Base-by-base conservation (phyloP, 805 yeast genomes). In the Myxozyma kluyveri region DNA sequence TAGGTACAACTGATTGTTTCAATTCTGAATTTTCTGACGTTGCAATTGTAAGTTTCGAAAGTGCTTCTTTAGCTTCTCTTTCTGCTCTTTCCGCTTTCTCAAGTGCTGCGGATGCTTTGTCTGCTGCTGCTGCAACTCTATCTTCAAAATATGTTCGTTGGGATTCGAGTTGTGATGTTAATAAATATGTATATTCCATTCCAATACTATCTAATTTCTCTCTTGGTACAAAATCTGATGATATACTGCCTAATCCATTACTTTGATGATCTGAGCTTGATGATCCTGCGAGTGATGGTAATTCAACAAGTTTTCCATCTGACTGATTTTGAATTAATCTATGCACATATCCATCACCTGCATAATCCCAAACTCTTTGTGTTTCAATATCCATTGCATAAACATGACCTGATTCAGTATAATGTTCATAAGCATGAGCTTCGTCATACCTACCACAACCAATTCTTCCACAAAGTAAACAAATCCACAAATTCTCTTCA, bases 331-430 rank as follows among this genome's bases (percentile, higher is more conserved):
- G 88, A 3, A 89, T 77, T 39, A 89, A 70, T 45, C 97, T 69
- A 67, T 89, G 97, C 7, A 89, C 96, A 66, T 89, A 89, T 58
- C 81, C 82, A 65, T 89, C 97, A 1, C 90, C 90, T 0, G 90
- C 89, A 66, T 89, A 89, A 66, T 89, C 96, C 97, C 97, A 89
- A 1, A 89, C 96, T 37, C 97, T 73, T 55, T 89, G 93, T 0
- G 95, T 80, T 9, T 75, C 69, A 42, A 87, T 72, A 63, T 89
- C 96, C 96, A 89, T 88, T 0, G 96, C 86, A 70, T 87, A 89
- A 62, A 96, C 86, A 67, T 89, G 97, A 4, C 84, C 82, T 0
- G 95, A 84, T 7, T 74, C 73, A 17, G 82, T 79, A 66, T 79
- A 90, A 68, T 89, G 97, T 54, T 83, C 80, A 46, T 88, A 80